phyloP scores from a whole-genome alignment of 2,329 filamentous ascomycete genomes.

The Xylariaceae sp. region DNA sequence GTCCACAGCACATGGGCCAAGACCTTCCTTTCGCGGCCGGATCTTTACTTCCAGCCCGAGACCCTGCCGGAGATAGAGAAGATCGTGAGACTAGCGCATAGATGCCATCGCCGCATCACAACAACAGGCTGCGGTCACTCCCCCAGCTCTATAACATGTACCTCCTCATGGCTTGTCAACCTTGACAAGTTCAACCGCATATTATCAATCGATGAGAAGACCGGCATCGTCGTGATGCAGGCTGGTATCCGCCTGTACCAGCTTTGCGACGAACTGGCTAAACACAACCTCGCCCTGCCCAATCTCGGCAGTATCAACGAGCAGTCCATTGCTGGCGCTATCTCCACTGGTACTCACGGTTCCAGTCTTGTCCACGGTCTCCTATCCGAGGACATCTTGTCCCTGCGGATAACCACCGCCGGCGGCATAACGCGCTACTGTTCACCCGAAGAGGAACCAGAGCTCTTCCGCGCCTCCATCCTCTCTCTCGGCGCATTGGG shows the following conservation, averaged over 20 bases:
- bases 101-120: conserved; percentile 74
- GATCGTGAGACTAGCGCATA: conserved; percentile 71
- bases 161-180: conserved; percentile 90
- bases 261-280: conserved; percentile 68
- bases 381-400: conserved; percentile 70
- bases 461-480: conserved; percentile 83
- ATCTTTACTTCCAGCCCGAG: conserved; percentile 84
- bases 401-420: conserved; percentile 74
- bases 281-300: conserved; percentile 74
- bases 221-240: conserved; percentile 68
- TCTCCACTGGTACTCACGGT: conserved; percentile 89
- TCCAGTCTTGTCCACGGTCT: conserved; percentile 80
- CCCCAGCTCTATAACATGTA: conserved; percentile 86
- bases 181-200: conserved; percentile 77
- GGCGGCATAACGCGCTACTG: conserved; percentile 71
- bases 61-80: conserved; percentile 78
- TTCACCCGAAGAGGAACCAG: conserved; percentile 60
- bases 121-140: conserved; percentile 90
- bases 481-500: conserved; percentile 85
- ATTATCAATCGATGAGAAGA: conserved; percentile 61
- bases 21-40: conserved; percentile 83
- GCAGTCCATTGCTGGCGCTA: conserved; percentile 87
- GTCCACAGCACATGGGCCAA: conserved; percentile 90
- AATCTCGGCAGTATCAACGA: conserved; percentile 93
- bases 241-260: conserved; percentile 80